These are phyloP conservation scores for Kuraishia cidri DNA, from an alignment of 805 yeast genomes.

Conservation along the genomic window DNA sequence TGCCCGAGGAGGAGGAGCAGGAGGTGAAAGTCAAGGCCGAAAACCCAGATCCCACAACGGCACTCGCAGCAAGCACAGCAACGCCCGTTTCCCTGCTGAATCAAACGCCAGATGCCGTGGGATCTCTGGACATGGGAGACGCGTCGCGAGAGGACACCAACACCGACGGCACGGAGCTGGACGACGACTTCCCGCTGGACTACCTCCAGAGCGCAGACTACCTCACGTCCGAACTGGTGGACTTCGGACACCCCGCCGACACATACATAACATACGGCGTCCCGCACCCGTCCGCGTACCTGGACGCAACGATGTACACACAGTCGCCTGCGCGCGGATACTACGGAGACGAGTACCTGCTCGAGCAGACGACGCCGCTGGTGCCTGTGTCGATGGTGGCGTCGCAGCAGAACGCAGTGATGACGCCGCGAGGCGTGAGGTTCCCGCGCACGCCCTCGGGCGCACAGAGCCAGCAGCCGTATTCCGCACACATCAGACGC, in stretches of 20 bases:
- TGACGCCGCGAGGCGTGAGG: too few species aligned
- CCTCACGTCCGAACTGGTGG: neutral
- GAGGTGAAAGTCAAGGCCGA: too few species aligned
- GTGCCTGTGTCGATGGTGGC: conserved; percentile 15
- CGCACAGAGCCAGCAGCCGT: too few species aligned
- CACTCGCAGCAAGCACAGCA: too few species aligned
- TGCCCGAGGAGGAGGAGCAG: neutral
- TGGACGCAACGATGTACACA: conserved; percentile 15
- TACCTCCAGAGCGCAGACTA: conserved; percentile 25
- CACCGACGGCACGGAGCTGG: conserved; percentile 19
- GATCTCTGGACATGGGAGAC: neutral
- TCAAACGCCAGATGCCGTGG: too few species aligned
- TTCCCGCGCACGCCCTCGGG: too few species aligned
- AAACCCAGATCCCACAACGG: too few species aligned
- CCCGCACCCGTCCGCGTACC: conserved; percentile 6
- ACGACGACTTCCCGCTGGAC: conserved; percentile 68
- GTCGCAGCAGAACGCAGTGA: too few species aligned
- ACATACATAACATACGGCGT: neutral
- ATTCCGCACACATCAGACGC: too few species aligned
- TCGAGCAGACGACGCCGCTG: conserved; percentile 19
- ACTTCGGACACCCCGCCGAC: neutral
- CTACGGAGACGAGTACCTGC: conserved; percentile 11
- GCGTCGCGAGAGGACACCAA: neutral
- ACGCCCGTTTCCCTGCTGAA: too few species aligned
- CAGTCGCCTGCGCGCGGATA: conserved; percentile 14